These are phyloP conservation scores for Cystoisospora suis DNA, from an alignment of 169 alveolate species.

Conservation along the genomic window DNA sequence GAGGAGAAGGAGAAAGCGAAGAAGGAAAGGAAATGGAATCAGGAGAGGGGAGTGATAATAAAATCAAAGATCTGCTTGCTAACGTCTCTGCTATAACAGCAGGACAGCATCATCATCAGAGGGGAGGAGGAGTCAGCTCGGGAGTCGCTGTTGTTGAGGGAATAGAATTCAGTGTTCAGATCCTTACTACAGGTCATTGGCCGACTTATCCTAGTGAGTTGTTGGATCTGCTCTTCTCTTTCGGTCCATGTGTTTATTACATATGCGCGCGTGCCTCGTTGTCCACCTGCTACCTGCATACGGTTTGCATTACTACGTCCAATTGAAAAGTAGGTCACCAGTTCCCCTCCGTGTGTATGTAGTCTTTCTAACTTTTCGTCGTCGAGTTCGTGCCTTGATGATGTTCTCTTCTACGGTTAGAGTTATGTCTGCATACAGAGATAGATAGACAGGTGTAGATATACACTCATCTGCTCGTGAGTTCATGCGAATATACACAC, in stretches of 20 bases:
- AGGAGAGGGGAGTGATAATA: conserved; percentile 22
- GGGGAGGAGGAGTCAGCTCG: neutral
- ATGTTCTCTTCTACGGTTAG: neutral
- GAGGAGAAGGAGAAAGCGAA: conserved; percentile 50
- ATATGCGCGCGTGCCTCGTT: too few relatives aligned
- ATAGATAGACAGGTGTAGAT: neutral
- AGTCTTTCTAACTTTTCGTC: too few relatives aligned
- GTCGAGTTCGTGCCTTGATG: neutral
- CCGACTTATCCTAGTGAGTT: conserved; percentile 76
- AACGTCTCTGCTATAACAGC: neutral
- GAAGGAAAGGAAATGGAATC: conserved; percentile 14
- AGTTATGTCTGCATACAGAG: neutral
- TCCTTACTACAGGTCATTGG: conserved; percentile 87
- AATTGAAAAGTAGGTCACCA: too few relatives aligned
- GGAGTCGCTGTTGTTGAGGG: conserved; percentile 42
- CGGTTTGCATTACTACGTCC: too few relatives aligned
- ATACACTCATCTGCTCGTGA: neutral
- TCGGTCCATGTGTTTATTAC: neutral
- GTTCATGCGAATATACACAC: neutral
- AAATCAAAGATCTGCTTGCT: neutral
- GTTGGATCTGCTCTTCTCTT: neutral
- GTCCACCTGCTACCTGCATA: too few relatives aligned
- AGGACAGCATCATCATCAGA: too few relatives aligned
- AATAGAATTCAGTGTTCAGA: conserved; percentile 66
- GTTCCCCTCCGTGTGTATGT: too few relatives aligned